Base-by-base conservation (phyloP, 306 rosid species). In the Prunus fruticosa region DNA sequence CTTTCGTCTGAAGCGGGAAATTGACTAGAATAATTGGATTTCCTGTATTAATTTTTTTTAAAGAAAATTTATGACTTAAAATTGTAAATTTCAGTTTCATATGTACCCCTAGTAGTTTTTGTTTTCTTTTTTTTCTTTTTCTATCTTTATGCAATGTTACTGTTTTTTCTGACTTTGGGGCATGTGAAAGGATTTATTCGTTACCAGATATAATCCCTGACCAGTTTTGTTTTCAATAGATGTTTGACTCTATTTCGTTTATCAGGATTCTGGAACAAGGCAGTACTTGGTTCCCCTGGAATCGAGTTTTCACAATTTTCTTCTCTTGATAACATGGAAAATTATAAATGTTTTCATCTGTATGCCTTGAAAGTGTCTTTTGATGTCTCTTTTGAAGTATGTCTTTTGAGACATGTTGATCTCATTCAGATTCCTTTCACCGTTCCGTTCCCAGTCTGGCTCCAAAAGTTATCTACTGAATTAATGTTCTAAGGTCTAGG, bases 11-110 rank as follows among this genome's bases (percentile, higher is more conserved):
- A 54, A 79, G 80, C 87, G 57, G 82, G 90, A 75, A 88, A 80
- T 47, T 64, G 74, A 81, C 86, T 80, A 19, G 76, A 86, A 81
- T 87, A 80, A 84, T 82, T 88, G 83, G 79, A 78, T 86, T 82
- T 88, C 86, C 79, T 82, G 65, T 80, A 69, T 78, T 73, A 81
- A 78, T 20, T 27, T 65, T 63, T 72, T 41, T 63, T 27, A 9
- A 46, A 15, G 8, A 51, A 64, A 71, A 71, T 77, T 65, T 62
- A 51, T 81, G 82, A 56, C 76, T 67, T 83, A 74, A 75, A 16
- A 22, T 63, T 89, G 93, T 89, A 89, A 76, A 90, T 87, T 85
- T 79, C 46, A 82, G 86, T 87, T 79, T 78, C 76, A 78, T 76
- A 76, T 79, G 71, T 16, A 79, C 79, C 72, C 83, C 82, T 38